phyloP scores from a whole-genome alignment of 2,329 filamentous ascomycete species.

The Chalara sp. region DNA sequence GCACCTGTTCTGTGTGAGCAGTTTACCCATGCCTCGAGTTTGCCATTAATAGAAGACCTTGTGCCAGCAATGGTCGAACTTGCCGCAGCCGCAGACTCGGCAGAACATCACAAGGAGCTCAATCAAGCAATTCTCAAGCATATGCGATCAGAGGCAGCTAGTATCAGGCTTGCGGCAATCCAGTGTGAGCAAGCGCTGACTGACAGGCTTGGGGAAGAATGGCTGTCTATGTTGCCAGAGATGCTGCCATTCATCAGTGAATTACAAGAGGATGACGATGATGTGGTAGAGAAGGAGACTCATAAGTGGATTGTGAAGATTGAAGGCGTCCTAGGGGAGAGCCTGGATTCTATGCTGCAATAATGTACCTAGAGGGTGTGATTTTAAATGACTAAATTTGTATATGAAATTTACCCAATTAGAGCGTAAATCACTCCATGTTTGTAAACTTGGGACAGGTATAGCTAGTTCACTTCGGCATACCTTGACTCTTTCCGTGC shows the following conservation, averaged over 20 bases:
- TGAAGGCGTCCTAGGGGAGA: slow-evolving; percentile 84
- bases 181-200: slow-evolving; percentile 76
- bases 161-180: slow-evolving; percentile 74
- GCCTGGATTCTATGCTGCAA: slow-evolving; percentile 84
- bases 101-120: slow-evolving; percentile 85
- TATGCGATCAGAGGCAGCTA: slow-evolving; percentile 64
- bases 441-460: too few relatives aligned
- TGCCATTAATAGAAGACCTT: slow-evolving; percentile 44
- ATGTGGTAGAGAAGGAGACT: slow-evolving; percentile 84
- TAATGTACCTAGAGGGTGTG: slow-evolving; percentile 32
- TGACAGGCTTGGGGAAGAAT: slow-evolving; percentile 80
- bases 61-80: slow-evolving; percentile 75
- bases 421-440: too few relatives aligned
- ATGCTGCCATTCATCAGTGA: slow-evolving; percentile 97
- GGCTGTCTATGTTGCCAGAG: slow-evolving; percentile 84
- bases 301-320: slow-evolving; percentile 86
- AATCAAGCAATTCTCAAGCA: slow-evolving; percentile 73
- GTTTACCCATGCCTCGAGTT: slow-evolving; percentile 41
- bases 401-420: too few relatives aligned
- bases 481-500: too few relatives aligned
- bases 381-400: too few relatives aligned
- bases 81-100: slow-evolving; percentile 72
- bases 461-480: too few relatives aligned
- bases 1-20: slow-evolving; percentile 64
- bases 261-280: slow-evolving; percentile 92